Evolutionary conservation across 2,329 filamentous ascomycete genomes (phyloP).

Genomic region (Proliferodiscus dingleyae): DNA sequence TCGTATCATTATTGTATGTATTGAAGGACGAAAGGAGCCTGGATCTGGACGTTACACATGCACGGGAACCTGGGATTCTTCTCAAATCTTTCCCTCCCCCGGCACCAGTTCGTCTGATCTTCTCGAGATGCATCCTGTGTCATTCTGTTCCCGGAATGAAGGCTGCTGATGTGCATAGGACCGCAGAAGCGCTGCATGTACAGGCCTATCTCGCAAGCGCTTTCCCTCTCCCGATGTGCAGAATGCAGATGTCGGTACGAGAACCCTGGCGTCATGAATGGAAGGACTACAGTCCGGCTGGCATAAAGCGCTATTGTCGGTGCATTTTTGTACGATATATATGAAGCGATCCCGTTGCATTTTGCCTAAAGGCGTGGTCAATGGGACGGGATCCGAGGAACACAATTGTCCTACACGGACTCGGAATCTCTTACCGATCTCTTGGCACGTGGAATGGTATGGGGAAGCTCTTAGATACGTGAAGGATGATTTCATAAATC

Average conservation of each 20-base stretch:
- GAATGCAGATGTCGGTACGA: not conserved
- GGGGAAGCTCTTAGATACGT: too few species aligned
- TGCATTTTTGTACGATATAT: not conserved
- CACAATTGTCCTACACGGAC: not conserved
- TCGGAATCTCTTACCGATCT: not conserved
- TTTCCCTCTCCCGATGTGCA: not conserved
- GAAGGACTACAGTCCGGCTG: not conserved
- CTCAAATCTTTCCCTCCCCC: too few species aligned
- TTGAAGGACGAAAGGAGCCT: too few species aligned
- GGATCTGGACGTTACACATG: not conserved
- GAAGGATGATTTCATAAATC: too few species aligned
- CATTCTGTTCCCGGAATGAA: not conserved
- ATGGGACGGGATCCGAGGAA: not conserved
- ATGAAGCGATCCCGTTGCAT: not conserved
- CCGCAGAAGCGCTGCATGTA: not conserved
- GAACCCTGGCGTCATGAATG: not conserved
- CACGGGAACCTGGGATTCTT: not conserved
- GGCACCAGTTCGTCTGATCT: constrained; percentile 4
- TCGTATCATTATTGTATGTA: too few species aligned
- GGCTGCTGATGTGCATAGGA: not conserved
- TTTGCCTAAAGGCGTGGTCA: not conserved
- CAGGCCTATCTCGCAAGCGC: not conserved
- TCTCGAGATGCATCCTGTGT: not conserved
- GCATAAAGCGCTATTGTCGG: not conserved
- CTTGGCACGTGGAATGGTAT: not conserved